phyloP scores from a whole-genome alignment of 768 basidiomycete species.

The Mycena amicta region DNA sequence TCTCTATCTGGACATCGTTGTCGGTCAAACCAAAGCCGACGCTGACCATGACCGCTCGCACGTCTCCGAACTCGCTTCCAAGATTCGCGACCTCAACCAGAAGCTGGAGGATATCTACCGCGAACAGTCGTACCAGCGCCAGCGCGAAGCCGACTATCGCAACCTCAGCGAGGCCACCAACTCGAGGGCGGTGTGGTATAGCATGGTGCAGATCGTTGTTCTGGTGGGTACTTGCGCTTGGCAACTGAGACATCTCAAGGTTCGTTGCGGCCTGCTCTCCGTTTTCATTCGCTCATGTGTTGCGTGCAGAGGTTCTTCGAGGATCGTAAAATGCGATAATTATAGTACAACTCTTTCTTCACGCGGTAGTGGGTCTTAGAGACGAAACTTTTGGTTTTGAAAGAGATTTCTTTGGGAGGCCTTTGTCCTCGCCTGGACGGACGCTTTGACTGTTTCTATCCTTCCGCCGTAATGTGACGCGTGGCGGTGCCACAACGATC shows the following conservation, averaged over 20 bases:
- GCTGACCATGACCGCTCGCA: slow-evolving; percentile 86
- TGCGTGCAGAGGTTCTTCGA: slow-evolving; percentile 75
- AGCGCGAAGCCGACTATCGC: slow-evolving; percentile 89
- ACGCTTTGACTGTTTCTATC: too few relatives aligned
- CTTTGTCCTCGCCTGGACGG: too few relatives aligned
- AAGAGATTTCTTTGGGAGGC: too few relatives aligned
- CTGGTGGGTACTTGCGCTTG: slow-evolving; percentile 85
- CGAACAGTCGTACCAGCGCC: slow-evolving; percentile 97
- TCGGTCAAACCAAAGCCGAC: slow-evolving; percentile 86
- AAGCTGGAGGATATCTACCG: slow-evolving; percentile 91
- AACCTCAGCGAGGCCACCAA: slow-evolving; percentile 90
- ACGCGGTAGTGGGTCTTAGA: too few relatives aligned
- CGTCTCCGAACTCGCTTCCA: slow-evolving; percentile 76
- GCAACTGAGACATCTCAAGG: slow-evolving; percentile 92
- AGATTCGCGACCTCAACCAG: slow-evolving; percentile 90
- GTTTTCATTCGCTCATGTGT: slow-evolving; percentile 4
- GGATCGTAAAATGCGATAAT: slow-evolving; percentile 76
- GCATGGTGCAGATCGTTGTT: slow-evolving; percentile 81
- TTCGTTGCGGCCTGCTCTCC: slow-evolving; percentile 38
- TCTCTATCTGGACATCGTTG: slow-evolving; percentile 91
- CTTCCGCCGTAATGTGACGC: too few relatives aligned
- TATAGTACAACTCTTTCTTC: too few relatives aligned
- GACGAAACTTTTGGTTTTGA: too few relatives aligned
- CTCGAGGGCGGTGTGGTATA: slow-evolving; percentile 94
- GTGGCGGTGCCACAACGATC: too few relatives aligned